Conservation (phyloP, 108 stramenopile species). For the Parietichytrium sp. region DNA sequence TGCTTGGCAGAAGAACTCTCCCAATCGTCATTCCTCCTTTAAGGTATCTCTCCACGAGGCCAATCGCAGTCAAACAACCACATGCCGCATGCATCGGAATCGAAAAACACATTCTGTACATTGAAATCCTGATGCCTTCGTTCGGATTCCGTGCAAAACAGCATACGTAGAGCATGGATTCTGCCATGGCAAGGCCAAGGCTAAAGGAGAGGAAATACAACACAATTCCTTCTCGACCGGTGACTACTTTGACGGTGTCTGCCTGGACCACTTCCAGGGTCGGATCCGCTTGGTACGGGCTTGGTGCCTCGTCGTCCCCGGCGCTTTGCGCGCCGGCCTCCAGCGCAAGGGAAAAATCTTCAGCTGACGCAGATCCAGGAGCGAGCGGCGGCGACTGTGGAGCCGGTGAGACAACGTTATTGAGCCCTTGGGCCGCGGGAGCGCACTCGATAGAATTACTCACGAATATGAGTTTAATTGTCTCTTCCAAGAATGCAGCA, state of each 20-base stretch:
- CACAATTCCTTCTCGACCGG: not conserved
- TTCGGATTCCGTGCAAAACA: not conserved
- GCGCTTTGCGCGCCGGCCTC: not conserved
- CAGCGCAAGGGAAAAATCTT: not conserved
- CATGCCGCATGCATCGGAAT: constrained; percentile 31
- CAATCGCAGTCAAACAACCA: constrained; percentile 14
- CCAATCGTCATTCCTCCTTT: not conserved
- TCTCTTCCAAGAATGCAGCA: constrained; percentile 17
- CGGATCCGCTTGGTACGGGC: not conserved
- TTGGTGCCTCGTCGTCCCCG: not conserved
- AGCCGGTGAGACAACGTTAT: not conserved
- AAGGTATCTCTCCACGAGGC: constrained; percentile 10
- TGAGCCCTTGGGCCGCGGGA: not conserved
- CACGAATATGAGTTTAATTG: not conserved
- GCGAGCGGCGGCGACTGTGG: not conserved
- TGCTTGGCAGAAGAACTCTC: not conserved
- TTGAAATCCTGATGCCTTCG: not conserved
- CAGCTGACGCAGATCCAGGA: not conserved
- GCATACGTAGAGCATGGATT: not conserved
- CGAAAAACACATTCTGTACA: not conserved
- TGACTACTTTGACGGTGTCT: not conserved
- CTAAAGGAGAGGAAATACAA: constrained; percentile 17
- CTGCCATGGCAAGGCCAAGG: constrained; percentile 3
- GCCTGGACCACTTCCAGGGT: not conserved
- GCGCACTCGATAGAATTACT: not conserved